Evolutionary conservation across 805 yeast species (phyloP), one percentile per base, ranked within the genome.

Genomic region (Metschnikowia lachancei): DNA sequence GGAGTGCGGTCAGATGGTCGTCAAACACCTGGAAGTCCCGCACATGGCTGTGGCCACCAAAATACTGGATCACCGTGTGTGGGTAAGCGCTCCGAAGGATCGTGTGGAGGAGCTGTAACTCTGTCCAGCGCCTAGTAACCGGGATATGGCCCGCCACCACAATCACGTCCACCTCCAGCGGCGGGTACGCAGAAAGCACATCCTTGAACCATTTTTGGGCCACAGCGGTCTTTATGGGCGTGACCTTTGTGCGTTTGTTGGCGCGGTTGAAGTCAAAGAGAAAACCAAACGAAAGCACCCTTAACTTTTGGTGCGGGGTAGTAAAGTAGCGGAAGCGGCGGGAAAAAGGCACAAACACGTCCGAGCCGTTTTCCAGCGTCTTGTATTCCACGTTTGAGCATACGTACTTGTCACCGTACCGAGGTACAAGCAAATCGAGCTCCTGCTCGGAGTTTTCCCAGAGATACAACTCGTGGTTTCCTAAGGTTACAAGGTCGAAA

Each of bases 11-110:
- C 19, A 91, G 77, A 40, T 67, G 69, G 1, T 71, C 66, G 59
- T 92, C 98, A 41, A 82, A 71, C 3, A 79, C 69, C 7, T 80
- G 76, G 63, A 85, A 92, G 64, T 92, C 98, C 51, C 98, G 73
- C 13, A 92, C 81, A 61, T 92, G 98, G 24, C 95, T 82, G 65
- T 92, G 98, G 1, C 97, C 98, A 1, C 97, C 98, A 65, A 92
- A 84, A 56, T 85, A 87, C 62, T 89, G 96, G 43, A 92, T 85
- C 0, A 81, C 70, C 0, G 76, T 74, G 26, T 73, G 61, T 5
- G 95, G 92, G 56, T 78, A 85, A 22, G 65, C 67, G 20, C 61
- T 49, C 49, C 97, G 76, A 22, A 92, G 64, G 5, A 62, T 64
- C 0, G 58, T 36, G 53, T 82, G 82, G 34, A 83, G 61, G 2